These are phyloP conservation scores for Pyricularia pennisetigena DNA, from an alignment of 2,329 filamentous ascomycete species.

Conservation along the genomic window DNA sequence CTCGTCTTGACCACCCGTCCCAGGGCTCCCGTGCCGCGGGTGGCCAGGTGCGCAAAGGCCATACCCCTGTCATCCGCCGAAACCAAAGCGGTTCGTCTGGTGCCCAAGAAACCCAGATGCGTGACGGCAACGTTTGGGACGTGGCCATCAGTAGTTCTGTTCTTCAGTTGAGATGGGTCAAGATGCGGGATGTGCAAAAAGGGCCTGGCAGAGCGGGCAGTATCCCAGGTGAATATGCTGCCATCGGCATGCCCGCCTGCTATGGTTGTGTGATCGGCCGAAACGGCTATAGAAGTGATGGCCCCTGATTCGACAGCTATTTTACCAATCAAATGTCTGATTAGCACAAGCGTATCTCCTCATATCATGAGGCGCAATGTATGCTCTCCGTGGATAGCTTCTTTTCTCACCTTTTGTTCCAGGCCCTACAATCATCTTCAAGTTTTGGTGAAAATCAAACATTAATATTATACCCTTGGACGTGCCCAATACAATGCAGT, in stretches of 20 bases:
- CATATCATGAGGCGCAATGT: neutral
- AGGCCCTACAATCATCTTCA: slow-evolving; percentile 88
- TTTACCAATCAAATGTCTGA: neutral
- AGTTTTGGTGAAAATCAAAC: slow-evolving; percentile 93
- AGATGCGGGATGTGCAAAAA: slow-evolving; percentile 82
- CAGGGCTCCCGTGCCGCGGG: slow-evolving; percentile 77
- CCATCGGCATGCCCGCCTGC: slow-evolving; percentile 85
- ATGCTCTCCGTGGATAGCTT: neutral
- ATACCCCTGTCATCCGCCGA: slow-evolving; percentile 93
- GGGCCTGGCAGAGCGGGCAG: slow-evolving; percentile 67
- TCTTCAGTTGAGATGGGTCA: slow-evolving; percentile 52
- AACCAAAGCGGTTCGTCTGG: slow-evolving; percentile 84
- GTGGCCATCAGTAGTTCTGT: slow-evolving; percentile 71
- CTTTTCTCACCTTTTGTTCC: slow-evolving; percentile 72
- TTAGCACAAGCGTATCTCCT: neutral
- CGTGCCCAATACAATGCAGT: slow-evolving; percentile 82
- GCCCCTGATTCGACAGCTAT: slow-evolving; percentile 82
- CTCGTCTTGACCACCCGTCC: slow-evolving; percentile 82
- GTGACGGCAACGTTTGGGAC: slow-evolving; percentile 67
- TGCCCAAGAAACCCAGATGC: slow-evolving; percentile 91
- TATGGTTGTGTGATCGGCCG: slow-evolving; percentile 86
- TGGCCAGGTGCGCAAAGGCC: slow-evolving; percentile 96
- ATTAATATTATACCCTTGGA: slow-evolving; percentile 90
- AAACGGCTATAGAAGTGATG: slow-evolving; percentile 79
- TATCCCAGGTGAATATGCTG: slow-evolving; percentile 95